phyloP scores from a whole-genome alignment of 805 yeast genomes.

The Pichia thaimueangensis region DNA sequence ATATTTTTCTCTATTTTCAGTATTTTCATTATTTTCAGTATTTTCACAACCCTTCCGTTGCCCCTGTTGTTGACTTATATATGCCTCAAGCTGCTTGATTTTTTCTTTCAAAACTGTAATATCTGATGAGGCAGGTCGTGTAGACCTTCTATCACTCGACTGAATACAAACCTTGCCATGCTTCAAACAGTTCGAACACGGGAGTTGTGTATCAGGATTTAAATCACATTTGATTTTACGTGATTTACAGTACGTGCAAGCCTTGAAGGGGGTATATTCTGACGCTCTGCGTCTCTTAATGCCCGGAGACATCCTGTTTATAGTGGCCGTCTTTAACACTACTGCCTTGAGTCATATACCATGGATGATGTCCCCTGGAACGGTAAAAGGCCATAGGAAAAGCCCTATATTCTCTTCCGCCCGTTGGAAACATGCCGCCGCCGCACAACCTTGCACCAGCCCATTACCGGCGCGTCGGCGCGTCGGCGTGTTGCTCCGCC shows the following conservation, averaged over 20 bases:
- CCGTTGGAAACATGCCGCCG: too few relatives aligned
- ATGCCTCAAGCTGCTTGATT: constrained; percentile 6
- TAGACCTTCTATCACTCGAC: constrained; percentile 15
- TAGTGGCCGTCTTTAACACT: too few relatives aligned
- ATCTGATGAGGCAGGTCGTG: constrained; percentile 15
- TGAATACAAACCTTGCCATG: constrained; percentile 10
- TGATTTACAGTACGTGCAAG: constrained; percentile 19
- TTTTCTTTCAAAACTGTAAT: constrained; percentile 8
- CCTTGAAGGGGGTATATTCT: constrained; percentile 6
- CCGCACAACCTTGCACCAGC: too few relatives aligned
- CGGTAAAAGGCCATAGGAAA: too few relatives aligned
- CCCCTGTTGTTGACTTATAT: background rate
- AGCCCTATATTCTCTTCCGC: too few relatives aligned
- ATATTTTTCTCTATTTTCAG: constrained; percentile 5
- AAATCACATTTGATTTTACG: constrained; percentile 21
- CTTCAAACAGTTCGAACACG: constrained; percentile 20
- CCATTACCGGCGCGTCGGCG: too few relatives aligned
- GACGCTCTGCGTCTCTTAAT: too few relatives aligned
- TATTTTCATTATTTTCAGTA: background rate
- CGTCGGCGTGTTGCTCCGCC: too few relatives aligned
- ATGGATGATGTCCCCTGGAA: too few relatives aligned
- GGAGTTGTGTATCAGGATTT: constrained; percentile 6
- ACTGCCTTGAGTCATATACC: too few relatives aligned
- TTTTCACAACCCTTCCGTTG: background rate
- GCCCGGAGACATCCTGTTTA: too few relatives aligned